These are phyloP conservation scores for Bryoerythrophyllum caledonicum DNA, from an alignment of 225 moss, liverwort and hornwort species.

Conservation along the genomic window DNA sequence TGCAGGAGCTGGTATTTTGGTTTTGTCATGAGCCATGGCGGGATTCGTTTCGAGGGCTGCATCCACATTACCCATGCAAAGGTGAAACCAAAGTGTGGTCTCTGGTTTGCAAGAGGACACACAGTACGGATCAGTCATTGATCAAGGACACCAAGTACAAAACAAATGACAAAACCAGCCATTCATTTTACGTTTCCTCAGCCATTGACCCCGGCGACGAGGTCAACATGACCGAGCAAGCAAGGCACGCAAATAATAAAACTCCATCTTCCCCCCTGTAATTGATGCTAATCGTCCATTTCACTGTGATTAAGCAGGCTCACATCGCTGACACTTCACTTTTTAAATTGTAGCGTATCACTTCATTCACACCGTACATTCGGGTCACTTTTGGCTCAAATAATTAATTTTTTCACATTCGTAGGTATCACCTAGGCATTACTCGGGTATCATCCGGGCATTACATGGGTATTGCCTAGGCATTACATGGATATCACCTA, in stretches of 20 bases:
- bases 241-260: neutral
- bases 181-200: neutral
- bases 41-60: neutral
- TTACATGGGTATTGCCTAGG: too few species aligned
- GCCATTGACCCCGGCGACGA: conserved; percentile 24
- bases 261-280: neutral
- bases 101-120: neutral
- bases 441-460: too few species aligned
- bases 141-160: conserved; percentile 18
- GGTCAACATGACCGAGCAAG: conserved; percentile 20
- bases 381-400: too few species aligned
- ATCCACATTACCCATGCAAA: neutral
- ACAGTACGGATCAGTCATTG: conserved; percentile 17
- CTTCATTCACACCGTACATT: too few species aligned
- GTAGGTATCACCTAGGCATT: too few species aligned
- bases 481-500: too few species aligned
- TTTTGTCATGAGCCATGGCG: neutral
- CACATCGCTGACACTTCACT: neutral
- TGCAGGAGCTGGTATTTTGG: neutral
- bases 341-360: neutral
- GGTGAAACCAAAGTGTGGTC: neutral
- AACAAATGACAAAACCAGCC: neutral
- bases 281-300: neutral
- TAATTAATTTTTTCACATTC: too few species aligned
- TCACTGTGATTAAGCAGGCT: neutral